Base-by-base conservation (phyloP, 257 asterid species). In the Plantago major region DNA sequence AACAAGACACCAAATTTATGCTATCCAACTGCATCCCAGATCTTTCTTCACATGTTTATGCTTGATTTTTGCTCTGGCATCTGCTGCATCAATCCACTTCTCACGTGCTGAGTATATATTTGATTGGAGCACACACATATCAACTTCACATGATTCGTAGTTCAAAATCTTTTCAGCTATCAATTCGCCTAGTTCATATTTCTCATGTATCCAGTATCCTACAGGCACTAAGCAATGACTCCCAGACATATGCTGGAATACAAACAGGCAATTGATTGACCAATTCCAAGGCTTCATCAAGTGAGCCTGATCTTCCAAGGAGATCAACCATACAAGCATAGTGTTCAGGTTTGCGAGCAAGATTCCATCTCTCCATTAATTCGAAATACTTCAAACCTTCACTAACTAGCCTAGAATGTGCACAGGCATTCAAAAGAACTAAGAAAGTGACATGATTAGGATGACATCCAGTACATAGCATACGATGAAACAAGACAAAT, bases 391-490 rank as follows among this genome's bases (percentile, higher is more conserved):
- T 69, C 78, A 66, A 71, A 62, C 89, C 90, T 71, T 82, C 79
- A 46, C 46, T 68, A 49, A 81, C 81, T 42, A 79, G 76, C 54
- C 90, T 94, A 58, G 91, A 77, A 79, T 84, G 91, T 71, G 89
- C 85, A 73, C 91, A 89, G 5, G 94, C 83, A 63, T 83, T 74
- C 69, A 89, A 76, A 52, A 86, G 78, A 57, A 86, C 87, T 40
- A 79, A 67, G 73, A 77, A 81, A 17, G 94, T 86, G 37, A 79
- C 73, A 60, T 84, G 89, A 64, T 84, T 79, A 12, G 97, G 95
- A 67, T 63, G 43, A 47, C 19, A 69, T 71, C 92, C 94, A 62
- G 76, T 76, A 46, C 54, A 67, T 51, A 67, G 62, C 97, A 86
- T 84, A 28, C 55, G 3, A 48, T 67, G 68, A 45, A 89, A 84